Percentiles rank a stretch among this genome's conserved stretches.
Evolutionary conservation across 345 rosid species (phyloP).

Genomic region (Noccaea bulbosa): DNA sequence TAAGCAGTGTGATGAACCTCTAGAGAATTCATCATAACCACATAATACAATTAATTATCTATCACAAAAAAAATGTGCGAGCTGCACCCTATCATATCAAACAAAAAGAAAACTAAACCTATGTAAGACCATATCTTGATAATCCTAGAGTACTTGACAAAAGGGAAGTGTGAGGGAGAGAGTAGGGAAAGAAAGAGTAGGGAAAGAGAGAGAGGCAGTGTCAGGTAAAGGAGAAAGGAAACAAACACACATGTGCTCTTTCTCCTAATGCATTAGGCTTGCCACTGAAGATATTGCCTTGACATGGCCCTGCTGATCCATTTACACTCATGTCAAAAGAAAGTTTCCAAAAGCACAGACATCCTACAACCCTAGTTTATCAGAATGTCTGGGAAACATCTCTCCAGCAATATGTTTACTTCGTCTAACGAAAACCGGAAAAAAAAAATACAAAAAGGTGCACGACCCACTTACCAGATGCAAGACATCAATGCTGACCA

Average conservation of each 20-base stretch:
- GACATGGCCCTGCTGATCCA: conserved; percentile 99
- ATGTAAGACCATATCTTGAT: conserved; percentile 21
- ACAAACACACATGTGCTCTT: conserved; percentile 99
- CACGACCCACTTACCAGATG: conserved; percentile 77
- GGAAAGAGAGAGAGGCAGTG: conserved; percentile 94
- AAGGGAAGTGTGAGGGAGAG: conserved; percentile 75
- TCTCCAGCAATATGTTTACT: conserved; percentile 48
- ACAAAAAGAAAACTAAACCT: conserved; percentile 22
- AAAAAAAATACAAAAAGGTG: conserved; percentile 32
- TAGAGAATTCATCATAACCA: conserved; percentile 10
- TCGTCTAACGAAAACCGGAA: conserved; percentile 42
- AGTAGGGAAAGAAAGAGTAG: conserved; percentile 62
- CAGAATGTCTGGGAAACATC: conserved; percentile 48
- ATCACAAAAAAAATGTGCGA: conserved; percentile 14
- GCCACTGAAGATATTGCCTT: conserved; percentile 99
- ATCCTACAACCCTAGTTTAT: conserved; percentile 75
- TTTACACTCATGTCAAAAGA: conserved; percentile 90
- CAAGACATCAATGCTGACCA: conserved; percentile 96
- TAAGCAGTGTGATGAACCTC: conserved; percentile 24
- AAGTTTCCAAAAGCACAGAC: conserved; percentile 64
- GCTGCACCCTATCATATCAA: conserved; percentile 19
- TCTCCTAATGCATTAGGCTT: conserved; percentile 98
- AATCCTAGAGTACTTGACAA: conserved; percentile 44
- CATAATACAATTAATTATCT: background rate
- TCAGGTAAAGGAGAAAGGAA: conserved; percentile 99